These are phyloP conservation scores for Porcisia hertigi DNA, from an alignment of 208 protist species.

Conservation along the genomic window DNA sequence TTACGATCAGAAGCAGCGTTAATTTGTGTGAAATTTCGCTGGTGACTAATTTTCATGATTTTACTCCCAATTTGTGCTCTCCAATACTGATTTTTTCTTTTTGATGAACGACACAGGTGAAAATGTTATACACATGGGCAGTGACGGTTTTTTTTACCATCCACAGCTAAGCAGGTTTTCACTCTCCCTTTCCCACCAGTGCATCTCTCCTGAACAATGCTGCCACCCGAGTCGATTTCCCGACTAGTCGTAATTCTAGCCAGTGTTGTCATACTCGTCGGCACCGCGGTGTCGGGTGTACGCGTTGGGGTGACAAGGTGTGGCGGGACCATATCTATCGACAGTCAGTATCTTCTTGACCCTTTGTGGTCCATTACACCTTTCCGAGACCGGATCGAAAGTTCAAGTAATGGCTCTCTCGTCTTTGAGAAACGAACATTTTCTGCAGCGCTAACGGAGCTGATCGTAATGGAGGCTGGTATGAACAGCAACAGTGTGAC, in stretches of 20 bases:
- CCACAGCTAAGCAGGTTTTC: neutral
- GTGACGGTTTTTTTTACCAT: neutral
- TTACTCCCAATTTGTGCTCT: neutral
- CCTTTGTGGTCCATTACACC: constrained; percentile 45
- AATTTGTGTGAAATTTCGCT: neutral
- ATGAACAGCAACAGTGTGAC: constrained; percentile 30
- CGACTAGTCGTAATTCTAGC: constrained; percentile 6
- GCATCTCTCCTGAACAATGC: neutral
- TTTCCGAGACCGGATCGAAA: constrained; percentile 7
- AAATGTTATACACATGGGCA: neutral
- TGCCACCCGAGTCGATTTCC: neutral
- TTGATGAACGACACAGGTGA: neutral
- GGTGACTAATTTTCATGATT: neutral
- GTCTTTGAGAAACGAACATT: constrained; percentile 15
- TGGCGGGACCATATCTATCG: constrained; percentile 55
- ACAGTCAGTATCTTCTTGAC: constrained; percentile 54
- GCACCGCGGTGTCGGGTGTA: neutral
- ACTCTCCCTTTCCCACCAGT: neutral
- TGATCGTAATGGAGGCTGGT: constrained; percentile 42
- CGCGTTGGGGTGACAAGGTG: constrained; percentile 38
- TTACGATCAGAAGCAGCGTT: too few relatives aligned
- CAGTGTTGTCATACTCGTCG: neutral
- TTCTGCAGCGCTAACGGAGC: constrained; percentile 5
- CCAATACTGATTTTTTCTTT: neutral
- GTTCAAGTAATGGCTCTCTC: constrained; percentile 26